Conservation (phyloP, 1,284 basidiomycete genomes). For the Trichosporon faecale region DNA sequence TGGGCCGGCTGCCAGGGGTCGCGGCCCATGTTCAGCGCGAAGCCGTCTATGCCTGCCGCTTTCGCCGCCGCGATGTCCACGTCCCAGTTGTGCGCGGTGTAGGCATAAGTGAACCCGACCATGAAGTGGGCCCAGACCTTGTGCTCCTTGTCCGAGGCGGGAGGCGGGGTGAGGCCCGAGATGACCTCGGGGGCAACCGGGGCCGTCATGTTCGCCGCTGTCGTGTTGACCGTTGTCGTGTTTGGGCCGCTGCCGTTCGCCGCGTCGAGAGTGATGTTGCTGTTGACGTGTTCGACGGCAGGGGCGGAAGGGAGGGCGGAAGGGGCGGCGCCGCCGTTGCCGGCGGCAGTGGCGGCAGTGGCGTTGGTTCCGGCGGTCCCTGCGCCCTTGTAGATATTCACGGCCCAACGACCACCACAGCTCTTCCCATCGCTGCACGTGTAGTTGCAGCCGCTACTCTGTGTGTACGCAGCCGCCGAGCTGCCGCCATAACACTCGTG, state of each 20-base stretch:
- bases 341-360: neutral
- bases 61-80: slow-evolving; percentile 48
- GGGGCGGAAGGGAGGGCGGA: neutral
- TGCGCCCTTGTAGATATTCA: neutral
- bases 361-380: neutral
- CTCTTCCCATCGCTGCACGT: neutral
- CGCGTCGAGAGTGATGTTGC: too few relatives aligned
- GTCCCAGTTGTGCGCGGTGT: slow-evolving; percentile 43
- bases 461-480: neutral
- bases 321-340: neutral
- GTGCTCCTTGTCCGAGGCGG: slow-evolving; percentile 29
- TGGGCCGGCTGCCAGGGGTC: slow-evolving; percentile 65
- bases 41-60: slow-evolving; percentile 58
- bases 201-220: neutral
- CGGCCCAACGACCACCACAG: neutral
- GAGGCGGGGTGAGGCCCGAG: slow-evolving; percentile 11
- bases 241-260: neutral
- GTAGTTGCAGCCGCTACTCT: neutral
- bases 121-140: slow-evolving; percentile 52
- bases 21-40: slow-evolving; percentile 64
- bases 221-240: neutral
- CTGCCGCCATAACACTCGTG: neutral
- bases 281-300: too few relatives aligned
- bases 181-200: neutral
- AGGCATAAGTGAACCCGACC: slow-evolving; percentile 50